Evolutionary conservation across 148 eudicot species (phyloP).

Genomic region (Beta vulgaris): DNA sequence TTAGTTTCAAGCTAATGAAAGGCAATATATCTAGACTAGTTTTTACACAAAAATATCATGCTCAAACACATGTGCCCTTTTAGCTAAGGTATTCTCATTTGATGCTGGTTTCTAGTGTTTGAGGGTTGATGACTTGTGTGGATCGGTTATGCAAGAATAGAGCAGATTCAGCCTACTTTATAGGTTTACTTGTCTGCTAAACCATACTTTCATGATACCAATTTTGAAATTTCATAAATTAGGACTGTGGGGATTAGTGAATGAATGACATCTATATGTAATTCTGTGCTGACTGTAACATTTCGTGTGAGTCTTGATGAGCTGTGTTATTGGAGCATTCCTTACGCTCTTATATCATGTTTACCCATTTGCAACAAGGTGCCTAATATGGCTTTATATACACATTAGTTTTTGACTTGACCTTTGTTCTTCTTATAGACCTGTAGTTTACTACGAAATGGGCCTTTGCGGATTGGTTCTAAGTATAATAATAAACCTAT

Average conservation of each 20-base stretch:
- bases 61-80: no score
- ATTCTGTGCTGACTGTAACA: no score
- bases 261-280: background rate
- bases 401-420: background rate
- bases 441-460: background rate
- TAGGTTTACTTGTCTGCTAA: background rate
- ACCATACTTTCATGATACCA: background rate
- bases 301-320: background rate
- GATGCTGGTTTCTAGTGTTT: background rate
- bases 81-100: no score
- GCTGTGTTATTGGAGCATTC: background rate
- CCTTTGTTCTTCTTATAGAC: background rate
- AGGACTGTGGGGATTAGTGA: background rate
- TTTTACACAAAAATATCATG: no score
- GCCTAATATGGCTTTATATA: background rate
- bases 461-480: background rate
- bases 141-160: background rate
- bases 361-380: background rate
- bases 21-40: no score
- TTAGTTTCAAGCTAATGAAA: no score
- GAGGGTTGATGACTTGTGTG: background rate
- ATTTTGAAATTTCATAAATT: background rate
- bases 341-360: background rate
- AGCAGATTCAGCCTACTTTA: background rate
- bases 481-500: no score